Base-by-base conservation (phyloP, 306 rosid genomes). In the Pachyrhizus erosus region DNA sequence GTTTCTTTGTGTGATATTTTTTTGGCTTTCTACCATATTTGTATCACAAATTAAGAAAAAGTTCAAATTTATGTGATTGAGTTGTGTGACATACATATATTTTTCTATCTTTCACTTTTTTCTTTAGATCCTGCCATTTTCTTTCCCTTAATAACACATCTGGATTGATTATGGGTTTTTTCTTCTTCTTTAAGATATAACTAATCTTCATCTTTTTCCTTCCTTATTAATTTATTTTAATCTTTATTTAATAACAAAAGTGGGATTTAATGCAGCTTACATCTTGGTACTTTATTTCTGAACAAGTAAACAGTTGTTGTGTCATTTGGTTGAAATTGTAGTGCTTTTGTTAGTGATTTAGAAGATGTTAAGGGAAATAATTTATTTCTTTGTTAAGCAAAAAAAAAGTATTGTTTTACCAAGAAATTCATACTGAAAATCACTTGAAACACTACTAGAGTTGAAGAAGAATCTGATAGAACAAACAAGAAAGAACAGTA, bases 121-220 rank as follows among this genome's bases (percentile, higher is more conserved):
- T 20, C 45, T 66, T 84, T 57, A 34, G 51, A 73, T 75, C 65
- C 34, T 75, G 73, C 42, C 21, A 34, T 76, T 83, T 79, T 78
- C 75, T 75, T 76, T 71, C 26, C 74, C 40, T 72, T 57, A 49
- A 64, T 31, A 31, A 31, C 34, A 31, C 72, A 23, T 37, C 7
- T 76, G 33, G 34, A 61, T 43, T 39, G 70, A 46, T 48, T 58
- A 3, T 27, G 46, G 15, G 45, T 42, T 61, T 20, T 39, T 73
- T 74, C n/a, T n/a, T 66, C 37, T 21, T n/a, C 34, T 48, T 79
- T 42, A 8, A 9, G 2, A 6, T 12, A 17, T n/a, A n/a, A n/a
- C n/a, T 73, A 46, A 9, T 55, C 52, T 14, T 51, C 49, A 3
- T 46, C 43, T n/a, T 60, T 40, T 76, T 48, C 70, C 70, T 46